A percentile compares a stretch with the other conserved stretches of the same genome.
Conservation (phyloP, 2,329 filamentous ascomycete genomes). For the Claviceps paspali region DNA sequence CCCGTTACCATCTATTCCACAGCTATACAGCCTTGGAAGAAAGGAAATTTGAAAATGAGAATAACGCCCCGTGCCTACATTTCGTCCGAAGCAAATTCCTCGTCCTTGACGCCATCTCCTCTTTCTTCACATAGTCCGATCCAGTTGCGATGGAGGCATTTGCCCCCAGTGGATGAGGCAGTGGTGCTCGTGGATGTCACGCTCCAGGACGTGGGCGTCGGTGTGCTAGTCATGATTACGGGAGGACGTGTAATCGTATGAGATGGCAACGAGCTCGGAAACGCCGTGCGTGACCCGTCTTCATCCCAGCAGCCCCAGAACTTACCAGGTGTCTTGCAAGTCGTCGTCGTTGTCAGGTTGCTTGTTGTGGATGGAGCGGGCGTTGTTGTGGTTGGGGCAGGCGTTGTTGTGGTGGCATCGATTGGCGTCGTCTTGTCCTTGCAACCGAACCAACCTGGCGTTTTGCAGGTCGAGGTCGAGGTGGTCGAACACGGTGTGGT, state of each 20-base stretch:
- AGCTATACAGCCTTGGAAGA: too few relatives aligned
- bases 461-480: slow-evolving; percentile 40
- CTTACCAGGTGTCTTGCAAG: slow-evolving; percentile 35
- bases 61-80: slow-evolving; percentile 11
- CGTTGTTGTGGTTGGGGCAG: slow-evolving; percentile 13
- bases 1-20: too few relatives aligned
- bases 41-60: too few relatives aligned
- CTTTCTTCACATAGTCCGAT: slow-evolving; percentile 26
- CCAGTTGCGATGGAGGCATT: slow-evolving; percentile 24
- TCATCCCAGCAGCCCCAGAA: slow-evolving; percentile 42
- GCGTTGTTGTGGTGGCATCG: slow-evolving; percentile 14
- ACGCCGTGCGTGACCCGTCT: slow-evolving; percentile 14
- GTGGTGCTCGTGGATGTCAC: slow-evolving; percentile 13
- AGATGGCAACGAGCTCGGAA: neutral
- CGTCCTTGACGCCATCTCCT: slow-evolving; percentile 10
- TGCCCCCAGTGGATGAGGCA: slow-evolving; percentile 12
- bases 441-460: slow-evolving; percentile 53
- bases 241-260: slow-evolving; percentile 9
- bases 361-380: slow-evolving; percentile 13
- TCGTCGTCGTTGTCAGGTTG: slow-evolving; percentile 17
- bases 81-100: slow-evolving; percentile 16
- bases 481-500: slow-evolving; percentile 25
- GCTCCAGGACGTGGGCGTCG: slow-evolving; percentile 16
- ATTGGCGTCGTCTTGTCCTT: slow-evolving; percentile 30
- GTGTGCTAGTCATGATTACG: slow-evolving; percentile 15